phyloP scores from a whole-genome alignment of 768 basidiomycete species.

The Boletus eberwhitei region DNA sequence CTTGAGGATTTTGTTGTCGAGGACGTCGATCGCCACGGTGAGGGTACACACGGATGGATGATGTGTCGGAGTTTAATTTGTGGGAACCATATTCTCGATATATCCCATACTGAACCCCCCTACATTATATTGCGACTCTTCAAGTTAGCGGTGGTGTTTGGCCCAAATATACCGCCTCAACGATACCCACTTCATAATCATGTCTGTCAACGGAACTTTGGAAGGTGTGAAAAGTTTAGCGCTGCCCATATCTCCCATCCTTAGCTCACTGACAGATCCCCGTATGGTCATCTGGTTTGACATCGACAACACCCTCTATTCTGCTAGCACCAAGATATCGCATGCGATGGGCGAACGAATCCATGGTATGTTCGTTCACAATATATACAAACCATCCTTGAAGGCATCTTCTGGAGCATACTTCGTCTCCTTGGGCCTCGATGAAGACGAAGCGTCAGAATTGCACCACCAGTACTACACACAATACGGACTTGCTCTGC shows the following conservation, averaged over 20 bases:
- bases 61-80: constrained; percentile 23
- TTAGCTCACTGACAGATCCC: constrained; percentile 40
- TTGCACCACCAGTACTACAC: constrained; percentile 73
- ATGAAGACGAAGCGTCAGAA: constrained; percentile 61
- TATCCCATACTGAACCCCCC: not conserved
- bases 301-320: constrained; percentile 88
- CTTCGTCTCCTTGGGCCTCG: constrained; percentile 67
- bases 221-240: constrained; percentile 23
- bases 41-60: constrained; percentile 11
- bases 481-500: constrained; percentile 78
- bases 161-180: constrained; percentile 2
- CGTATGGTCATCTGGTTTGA: constrained; percentile 74
- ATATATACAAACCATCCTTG: not conserved
- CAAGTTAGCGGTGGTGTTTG: not conserved
- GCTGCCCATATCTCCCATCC: not conserved
- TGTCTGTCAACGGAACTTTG: constrained; percentile 17
- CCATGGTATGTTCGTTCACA: constrained; percentile 47
- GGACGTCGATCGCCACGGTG: constrained; percentile 25
- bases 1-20: constrained; percentile 41
- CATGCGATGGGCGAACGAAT: constrained; percentile 79
- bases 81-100: constrained; percentile 26
- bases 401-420: constrained; percentile 47
- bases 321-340: constrained; percentile 68
- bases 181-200: constrained; percentile 26
- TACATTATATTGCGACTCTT: not conserved